Evolutionary conservation across 345 rosid species (phyloP).

Genomic region (Populus ilicifolia): DNA sequence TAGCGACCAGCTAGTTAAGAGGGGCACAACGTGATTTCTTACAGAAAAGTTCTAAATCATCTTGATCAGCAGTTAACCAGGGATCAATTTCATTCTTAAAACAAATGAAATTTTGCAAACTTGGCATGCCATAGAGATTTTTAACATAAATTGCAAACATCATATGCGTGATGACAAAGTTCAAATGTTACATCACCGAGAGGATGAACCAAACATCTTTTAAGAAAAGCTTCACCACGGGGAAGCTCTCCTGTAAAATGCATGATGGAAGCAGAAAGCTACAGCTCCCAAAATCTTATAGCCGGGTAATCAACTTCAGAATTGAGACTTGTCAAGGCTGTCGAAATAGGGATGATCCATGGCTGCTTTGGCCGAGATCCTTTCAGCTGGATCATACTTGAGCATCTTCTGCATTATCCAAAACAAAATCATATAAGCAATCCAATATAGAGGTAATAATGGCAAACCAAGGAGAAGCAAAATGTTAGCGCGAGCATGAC

Average conservation of each 20-base stretch:
- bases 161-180: background rate
- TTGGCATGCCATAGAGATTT: background rate
- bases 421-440: background rate
- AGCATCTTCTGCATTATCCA: constrained; percentile 68
- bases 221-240: background rate
- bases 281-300: background rate
- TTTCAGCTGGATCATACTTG: constrained; percentile 71
- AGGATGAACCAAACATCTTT: constrained; percentile 32
- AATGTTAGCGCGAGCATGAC: background rate
- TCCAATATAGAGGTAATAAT: background rate
- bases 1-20: no score
- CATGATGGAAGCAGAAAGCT: background rate
- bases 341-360: constrained; percentile 87
- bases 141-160: background rate
- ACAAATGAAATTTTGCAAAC: background rate
- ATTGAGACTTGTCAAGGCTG: constrained; percentile 88
- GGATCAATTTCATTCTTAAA: background rate
- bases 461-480: background rate
- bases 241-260: background rate
- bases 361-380: constrained; percentile 87
- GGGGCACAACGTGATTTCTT: no score
- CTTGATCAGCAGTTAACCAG: background rate
- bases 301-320: constrained; percentile 35
- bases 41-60: no score
- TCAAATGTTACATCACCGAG: constrained; percentile 41